Conservation (phyloP, 2,329 filamentous ascomycete species). For the Trichophyton simii region DNA sequence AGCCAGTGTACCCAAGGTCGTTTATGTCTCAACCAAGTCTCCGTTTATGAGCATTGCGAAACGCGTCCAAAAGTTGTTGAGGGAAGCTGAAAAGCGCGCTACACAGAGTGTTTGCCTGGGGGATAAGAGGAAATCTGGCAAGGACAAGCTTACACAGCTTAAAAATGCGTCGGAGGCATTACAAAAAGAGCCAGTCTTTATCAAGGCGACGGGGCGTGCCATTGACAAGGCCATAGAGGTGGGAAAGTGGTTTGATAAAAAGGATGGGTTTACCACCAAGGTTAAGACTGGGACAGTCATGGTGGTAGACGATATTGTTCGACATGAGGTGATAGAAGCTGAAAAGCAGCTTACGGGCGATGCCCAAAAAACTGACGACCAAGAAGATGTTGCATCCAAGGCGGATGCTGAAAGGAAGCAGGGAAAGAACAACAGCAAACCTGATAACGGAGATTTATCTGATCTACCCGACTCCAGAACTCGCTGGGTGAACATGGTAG, state of each 20-base stretch:
- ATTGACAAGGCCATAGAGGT: constrained; percentile 46
- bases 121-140: constrained; percentile 21
- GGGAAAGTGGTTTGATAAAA: constrained; percentile 44
- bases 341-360: constrained; percentile 14
- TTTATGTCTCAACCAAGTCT: constrained; percentile 44
- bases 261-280: constrained; percentile 39
- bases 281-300: constrained; percentile 45
- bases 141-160: constrained; percentile 23
- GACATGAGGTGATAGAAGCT: constrained; percentile 23
- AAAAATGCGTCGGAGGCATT: constrained; percentile 25
- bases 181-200: constrained; percentile 38
- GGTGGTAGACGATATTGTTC: constrained; percentile 49
- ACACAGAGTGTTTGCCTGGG: constrained; percentile 30
- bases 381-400: constrained; percentile 7
- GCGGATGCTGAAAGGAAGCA: constrained; percentile 16
- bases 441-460: constrained; percentile 17
- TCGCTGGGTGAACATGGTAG: constrained; percentile 37
- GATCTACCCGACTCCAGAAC: constrained; percentile 34
- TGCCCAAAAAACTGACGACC: constrained; percentile 12
- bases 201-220: constrained; percentile 49
- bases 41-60: constrained; percentile 50
- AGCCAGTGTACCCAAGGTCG: constrained; percentile 37
- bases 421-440: constrained; percentile 18
- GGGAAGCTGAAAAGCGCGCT: constrained; percentile 40
- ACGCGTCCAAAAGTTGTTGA: constrained; percentile 45